phyloP scores from a whole-genome alignment of 2,329 filamentous ascomycete genomes.

The Periconia macrospinosa region DNA sequence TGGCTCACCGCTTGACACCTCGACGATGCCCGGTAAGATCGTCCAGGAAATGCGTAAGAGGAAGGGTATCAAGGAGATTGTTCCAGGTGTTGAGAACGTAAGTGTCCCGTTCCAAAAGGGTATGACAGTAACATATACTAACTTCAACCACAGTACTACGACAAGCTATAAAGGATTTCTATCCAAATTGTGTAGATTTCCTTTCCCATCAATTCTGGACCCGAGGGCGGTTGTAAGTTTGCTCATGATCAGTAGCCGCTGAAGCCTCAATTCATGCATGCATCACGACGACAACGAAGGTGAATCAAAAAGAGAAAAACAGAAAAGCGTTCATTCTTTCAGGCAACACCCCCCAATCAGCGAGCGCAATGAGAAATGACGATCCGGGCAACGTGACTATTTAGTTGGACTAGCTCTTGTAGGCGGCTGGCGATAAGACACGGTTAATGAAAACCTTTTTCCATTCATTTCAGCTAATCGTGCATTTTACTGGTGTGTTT shows the following conservation, averaged over 20 bases:
- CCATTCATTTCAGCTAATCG: constrained; percentile 30
- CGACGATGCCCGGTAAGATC: constrained; percentile 79
- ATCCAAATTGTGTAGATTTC: constrained; percentile 48
- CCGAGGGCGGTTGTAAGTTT: constrained; percentile 38
- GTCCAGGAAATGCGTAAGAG: constrained; percentile 93
- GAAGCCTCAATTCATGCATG: constrained; percentile 20
- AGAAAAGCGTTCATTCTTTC: constrained; percentile 28
- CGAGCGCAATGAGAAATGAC: constrained; percentile 39
- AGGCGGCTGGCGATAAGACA: constrained; percentile 33
- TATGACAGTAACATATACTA: constrained; percentile 42
- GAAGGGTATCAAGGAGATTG: constrained; percentile 98
- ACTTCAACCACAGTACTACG: constrained; percentile 75
- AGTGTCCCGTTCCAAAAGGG: constrained; percentile 52
- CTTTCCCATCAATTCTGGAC: constrained; percentile 38
- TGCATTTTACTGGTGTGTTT: constrained; percentile 22
- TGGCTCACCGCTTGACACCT: constrained; percentile 85
- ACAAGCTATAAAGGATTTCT: constrained; percentile 82
- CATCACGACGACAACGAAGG: neutral
- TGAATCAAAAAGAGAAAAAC: neutral
- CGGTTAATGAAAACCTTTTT: constrained; percentile 37
- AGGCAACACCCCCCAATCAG: constrained; percentile 15
- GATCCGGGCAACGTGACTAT: constrained; percentile 38
- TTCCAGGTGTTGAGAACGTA: constrained; percentile 94
- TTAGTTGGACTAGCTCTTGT: constrained; percentile 27
- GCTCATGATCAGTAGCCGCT: constrained; percentile 38